A percentile compares a stretch with the other conserved stretches of the same genome.
phyloP scores from a whole-genome alignment of 441 rosid species.

The Pelargonium myrrhifolium region DNA sequence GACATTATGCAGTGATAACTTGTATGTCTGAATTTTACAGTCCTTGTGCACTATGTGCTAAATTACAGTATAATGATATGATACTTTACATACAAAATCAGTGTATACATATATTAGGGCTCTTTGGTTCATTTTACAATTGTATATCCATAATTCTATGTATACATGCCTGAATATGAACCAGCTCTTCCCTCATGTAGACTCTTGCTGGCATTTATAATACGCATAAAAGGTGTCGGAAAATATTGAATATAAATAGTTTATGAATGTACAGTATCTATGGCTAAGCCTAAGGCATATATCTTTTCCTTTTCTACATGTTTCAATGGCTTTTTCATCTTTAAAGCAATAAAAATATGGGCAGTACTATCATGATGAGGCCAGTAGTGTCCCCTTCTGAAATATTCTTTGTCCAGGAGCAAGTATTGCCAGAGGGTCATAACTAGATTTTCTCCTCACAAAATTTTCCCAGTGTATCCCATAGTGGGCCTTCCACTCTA shows the following conservation, averaged over 20 bases:
- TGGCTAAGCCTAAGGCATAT: constrained; percentile 15
- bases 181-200: too few relatives aligned
- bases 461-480: constrained; percentile 68
- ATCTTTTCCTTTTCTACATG: constrained; percentile 17
- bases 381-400: constrained; percentile 34
- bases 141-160: neutral
- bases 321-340: constrained; percentile 8
- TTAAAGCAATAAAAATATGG: neutral
- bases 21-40: too few relatives aligned
- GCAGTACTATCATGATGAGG: constrained; percentile 35
- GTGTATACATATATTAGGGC: too few relatives aligned
- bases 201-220: too few relatives aligned
- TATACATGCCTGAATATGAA: too few relatives aligned
- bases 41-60: too few relatives aligned
- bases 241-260: constrained; percentile 7
- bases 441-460: constrained; percentile 57
- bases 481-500: constrained; percentile 79
- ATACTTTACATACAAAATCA: too few relatives aligned
- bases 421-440: constrained; percentile 80
- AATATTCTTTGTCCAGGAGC: constrained; percentile 93
- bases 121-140: too few relatives aligned
- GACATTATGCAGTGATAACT: too few relatives aligned
- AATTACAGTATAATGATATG: too few relatives aligned
- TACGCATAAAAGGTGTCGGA: constrained; percentile 16
- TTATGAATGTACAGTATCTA: constrained; percentile 22